A percentile compares a stretch with the other conserved stretches of the same genome.
These are phyloP conservation scores for Fusarium liriodendri DNA, from an alignment of 2,329 filamentous ascomycete genomes.

Conservation along the genomic window DNA sequence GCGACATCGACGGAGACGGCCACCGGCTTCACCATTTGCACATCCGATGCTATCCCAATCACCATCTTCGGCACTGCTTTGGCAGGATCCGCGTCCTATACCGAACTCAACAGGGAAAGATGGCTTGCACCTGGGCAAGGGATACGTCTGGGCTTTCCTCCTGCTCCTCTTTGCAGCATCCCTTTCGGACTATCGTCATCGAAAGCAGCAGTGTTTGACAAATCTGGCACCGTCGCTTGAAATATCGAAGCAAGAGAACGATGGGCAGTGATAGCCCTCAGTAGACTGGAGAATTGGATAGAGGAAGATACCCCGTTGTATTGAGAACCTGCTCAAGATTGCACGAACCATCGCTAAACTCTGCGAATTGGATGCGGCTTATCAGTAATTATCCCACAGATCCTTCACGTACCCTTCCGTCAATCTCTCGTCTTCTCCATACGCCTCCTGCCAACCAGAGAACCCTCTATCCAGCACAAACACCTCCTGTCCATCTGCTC, in stretches of 20 bases:
- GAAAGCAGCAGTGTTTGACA: neutral
- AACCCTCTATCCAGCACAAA: conserved; percentile 88
- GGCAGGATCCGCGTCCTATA: neutral
- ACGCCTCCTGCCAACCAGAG: conserved; percentile 86
- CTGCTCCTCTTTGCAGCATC: neutral
- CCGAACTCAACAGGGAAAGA: neutral
- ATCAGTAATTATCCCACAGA: conserved; percentile 76
- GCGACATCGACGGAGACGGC: neutral
- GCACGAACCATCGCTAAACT: neutral
- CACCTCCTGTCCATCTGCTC: conserved; percentile 79
- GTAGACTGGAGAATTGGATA: neutral
- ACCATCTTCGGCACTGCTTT: neutral
- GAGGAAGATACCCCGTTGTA: neutral
- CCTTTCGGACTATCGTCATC: neutral
- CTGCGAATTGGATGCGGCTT: neutral
- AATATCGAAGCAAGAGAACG: neutral
- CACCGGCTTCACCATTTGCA: neutral
- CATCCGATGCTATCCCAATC: neutral
- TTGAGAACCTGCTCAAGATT: neutral
- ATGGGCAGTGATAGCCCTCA: neutral
- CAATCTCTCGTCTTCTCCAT: conserved; percentile 80
- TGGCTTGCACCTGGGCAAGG: neutral
- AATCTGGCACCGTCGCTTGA: neutral
- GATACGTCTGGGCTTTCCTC: neutral
- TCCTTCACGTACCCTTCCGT: conserved; percentile 89